phyloP scores from a whole-genome alignment of 2,329 filamentous ascomycete genomes.

The Fusarium annulatum region DNA sequence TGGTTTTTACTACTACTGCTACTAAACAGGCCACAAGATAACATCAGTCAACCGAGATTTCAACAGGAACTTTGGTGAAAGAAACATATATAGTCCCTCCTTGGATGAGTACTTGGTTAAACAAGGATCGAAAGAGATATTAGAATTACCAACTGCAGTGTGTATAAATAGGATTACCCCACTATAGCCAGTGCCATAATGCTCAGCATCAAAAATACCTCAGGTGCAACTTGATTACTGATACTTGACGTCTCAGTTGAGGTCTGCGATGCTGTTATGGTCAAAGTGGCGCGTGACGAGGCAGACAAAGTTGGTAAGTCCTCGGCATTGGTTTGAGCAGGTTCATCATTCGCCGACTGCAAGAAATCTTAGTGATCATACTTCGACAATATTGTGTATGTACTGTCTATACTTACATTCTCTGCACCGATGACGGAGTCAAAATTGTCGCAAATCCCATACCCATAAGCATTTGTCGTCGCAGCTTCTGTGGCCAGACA shows the following conservation, averaged over 20 bases:
- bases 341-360: background rate
- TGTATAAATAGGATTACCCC: background rate
- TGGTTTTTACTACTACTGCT: no score
- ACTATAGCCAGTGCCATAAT: rapidly evolving
- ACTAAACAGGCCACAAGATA: no score
- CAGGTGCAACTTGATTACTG: rapidly evolving
- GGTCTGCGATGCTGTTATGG: background rate
- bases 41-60: no score
- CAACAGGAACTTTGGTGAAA: no score
- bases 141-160: no score
- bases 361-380: background rate
- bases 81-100: no score
- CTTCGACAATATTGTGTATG: rapidly evolving
- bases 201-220: rapidly evolving
- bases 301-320: background rate
- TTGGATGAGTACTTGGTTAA: no score
- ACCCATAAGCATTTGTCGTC: background rate
- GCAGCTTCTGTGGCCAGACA: background rate
- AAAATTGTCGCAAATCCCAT: background rate
- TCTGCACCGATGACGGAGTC: background rate
- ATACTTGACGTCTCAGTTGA: background rate
- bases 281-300: background rate
- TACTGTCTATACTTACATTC: background rate
- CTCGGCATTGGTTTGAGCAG: rapidly evolving
- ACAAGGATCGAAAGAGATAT: rapidly evolving